Evolutionary conservation across 495 filamentous ascomycete genomes (phyloP).

Genomic region (Hyaloscypha finlandica): DNA sequence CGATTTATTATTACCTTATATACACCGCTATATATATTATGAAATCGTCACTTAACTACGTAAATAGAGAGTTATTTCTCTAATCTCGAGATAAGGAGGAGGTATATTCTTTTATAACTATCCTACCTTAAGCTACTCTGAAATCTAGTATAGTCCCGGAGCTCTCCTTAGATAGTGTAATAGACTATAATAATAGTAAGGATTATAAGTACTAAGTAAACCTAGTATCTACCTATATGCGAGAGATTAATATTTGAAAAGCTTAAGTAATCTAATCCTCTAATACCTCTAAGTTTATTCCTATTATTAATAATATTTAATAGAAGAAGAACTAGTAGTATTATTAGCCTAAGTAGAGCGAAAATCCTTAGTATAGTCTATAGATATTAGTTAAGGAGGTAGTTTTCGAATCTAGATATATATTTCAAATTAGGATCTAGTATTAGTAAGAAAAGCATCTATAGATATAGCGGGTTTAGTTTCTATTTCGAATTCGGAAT

Average conservation of each 20-base stretch:
- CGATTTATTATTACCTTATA: slow-evolving; percentile 12
- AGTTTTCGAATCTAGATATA: slow-evolving; percentile 55
- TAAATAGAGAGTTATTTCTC: slow-evolving; percentile 13
- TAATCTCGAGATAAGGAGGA: slow-evolving; percentile 13
- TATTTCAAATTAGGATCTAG: slow-evolving; percentile 18
- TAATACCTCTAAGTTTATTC: slow-evolving; percentile 44
- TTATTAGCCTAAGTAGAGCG: slow-evolving; percentile 60
- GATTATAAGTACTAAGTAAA: slow-evolving; percentile 67
- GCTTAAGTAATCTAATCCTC: slow-evolving; percentile 62
- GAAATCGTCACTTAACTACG: slow-evolving; percentile 14
- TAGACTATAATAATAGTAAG: slow-evolving; percentile 63
- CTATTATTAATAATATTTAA: slow-evolving; percentile 61
- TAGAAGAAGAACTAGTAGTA: slow-evolving; percentile 69
- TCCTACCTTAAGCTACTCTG: slow-evolving; percentile 55
- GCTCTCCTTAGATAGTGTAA: slow-evolving; percentile 67
- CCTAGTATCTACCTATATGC: slow-evolving; percentile 68
- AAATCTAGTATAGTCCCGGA: slow-evolving; percentile 70
- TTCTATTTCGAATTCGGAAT: slow-evolving; percentile 8
- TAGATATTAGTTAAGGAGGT: slow-evolving; percentile 78
- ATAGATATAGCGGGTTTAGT: slow-evolving; percentile 43
- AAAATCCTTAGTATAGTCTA: slow-evolving; percentile 78
- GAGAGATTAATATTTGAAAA: slow-evolving; percentile 66
- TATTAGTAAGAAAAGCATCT: slow-evolving; percentile 65
- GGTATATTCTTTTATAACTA: slow-evolving; percentile 57
- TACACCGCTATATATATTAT: slow-evolving; percentile 15